These are phyloP conservation scores for Rhodofomes roseus DNA, from an alignment of 1,284 basidiomycete species.

Conservation along the genomic window DNA sequence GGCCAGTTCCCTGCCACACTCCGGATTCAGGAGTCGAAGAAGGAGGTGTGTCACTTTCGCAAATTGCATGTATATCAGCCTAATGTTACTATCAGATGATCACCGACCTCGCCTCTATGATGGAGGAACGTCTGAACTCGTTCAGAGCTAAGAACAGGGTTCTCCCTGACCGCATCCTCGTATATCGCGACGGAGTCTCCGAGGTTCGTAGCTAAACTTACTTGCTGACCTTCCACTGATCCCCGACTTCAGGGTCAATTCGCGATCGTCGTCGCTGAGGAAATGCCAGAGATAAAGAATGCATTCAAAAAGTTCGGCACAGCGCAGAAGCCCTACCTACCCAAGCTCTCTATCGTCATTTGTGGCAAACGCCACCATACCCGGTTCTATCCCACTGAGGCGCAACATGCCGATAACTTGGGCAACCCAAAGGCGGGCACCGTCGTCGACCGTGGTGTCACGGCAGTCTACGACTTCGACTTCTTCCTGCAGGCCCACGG, in stretches of 20 bases:
- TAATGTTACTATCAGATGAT: too few relatives aligned
- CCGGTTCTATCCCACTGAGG: conserved; percentile 71
- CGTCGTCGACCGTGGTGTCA: conserved; percentile 66
- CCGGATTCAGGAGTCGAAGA: conserved; percentile 66
- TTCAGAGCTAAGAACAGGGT: conserved; percentile 45
- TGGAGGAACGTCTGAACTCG: conserved; percentile 55
- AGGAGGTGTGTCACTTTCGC: conserved; percentile 52
- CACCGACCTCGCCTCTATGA: conserved; percentile 63
- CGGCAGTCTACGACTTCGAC: conserved; percentile 70
- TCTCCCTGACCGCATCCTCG: conserved; percentile 61
- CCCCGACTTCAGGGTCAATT: conserved; percentile 62
- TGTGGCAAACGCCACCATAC: conserved; percentile 84
- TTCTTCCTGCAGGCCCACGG: conserved; percentile 74
- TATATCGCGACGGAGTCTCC: conserved; percentile 78
- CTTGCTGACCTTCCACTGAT: conserved; percentile 5
- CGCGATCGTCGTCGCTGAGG: conserved; percentile 56
- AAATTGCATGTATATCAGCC: too few relatives aligned
- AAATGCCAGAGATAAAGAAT: conserved; percentile 58
- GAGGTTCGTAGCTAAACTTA: conserved; percentile 41
- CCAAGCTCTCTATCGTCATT: conserved; percentile 72
- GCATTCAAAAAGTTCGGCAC: conserved; percentile 55
- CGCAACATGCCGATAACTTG: conserved; percentile 47
- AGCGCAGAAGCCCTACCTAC: conserved; percentile 46
- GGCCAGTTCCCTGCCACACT: conserved; percentile 71
- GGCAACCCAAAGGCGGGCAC: conserved; percentile 74